Base-by-base conservation (phyloP, 2,329 filamentous ascomycete species). In the Ophiostoma piceae region DNA sequence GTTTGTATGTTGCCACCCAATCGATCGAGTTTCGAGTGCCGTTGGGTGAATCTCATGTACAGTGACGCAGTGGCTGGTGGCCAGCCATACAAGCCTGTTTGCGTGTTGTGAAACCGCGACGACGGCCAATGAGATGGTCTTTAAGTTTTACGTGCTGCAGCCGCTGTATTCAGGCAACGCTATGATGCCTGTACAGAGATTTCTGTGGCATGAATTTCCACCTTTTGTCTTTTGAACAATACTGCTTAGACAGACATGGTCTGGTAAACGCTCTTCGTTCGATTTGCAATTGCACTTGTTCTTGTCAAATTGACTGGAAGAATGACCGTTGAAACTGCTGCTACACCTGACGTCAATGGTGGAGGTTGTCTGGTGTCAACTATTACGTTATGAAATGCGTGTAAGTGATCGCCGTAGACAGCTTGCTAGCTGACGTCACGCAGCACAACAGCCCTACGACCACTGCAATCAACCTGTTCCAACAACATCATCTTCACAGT, bases 51-150 rank as follows among this genome's bases (percentile, higher is more conserved):
- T 19, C 43, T 47, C 16, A 62, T 35, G 57, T 16, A 65, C 62
- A 65, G 62, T 65, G 62, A 39, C 62, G 62, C 62, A 65, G 29
- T 39, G 32, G 7, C 32, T 39, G 62, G 2, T 35, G 57, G 57
- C 57, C 26, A 64, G 32, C 60, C 57, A 32, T 62, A 64, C 60
- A 64, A 16, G 60, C 60, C 60, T 35, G 29, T 64, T 37, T 65
- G 62, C 35, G 16, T 65, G 32, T 64, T 65, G 32, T 65, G 62
- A 65, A 65, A 65, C 62, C 9, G 62, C 35, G 6, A n/a, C n/a
- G 6, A 39, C 12, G 35, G 62, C 29, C 62, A 37, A 65, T 65
- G 16, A 65, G 35, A 7, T 11, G 35, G 8, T 6, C 26, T 16
- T 14, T n/a, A 16, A 19, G 43, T 1, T 4, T 8, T 5, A 6